Base-by-base conservation (phyloP, 176 grass and related monocot species). In the Phoenix dactylifera region DNA sequence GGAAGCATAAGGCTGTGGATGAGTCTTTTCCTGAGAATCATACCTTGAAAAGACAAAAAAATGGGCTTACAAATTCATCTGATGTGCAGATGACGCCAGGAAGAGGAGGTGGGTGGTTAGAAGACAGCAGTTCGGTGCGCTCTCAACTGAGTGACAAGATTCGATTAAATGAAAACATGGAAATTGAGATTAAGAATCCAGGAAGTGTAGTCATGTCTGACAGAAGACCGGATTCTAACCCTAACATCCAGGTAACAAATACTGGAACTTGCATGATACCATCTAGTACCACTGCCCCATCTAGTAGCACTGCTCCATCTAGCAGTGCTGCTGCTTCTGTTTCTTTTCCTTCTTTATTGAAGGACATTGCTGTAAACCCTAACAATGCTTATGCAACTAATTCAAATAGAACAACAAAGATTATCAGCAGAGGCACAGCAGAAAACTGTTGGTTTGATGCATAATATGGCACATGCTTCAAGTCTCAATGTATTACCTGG, bases 281-380 rank as follows among this genome's bases (percentile, higher is more conserved):
- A 68, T 64, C 64, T 70, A 68, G 52, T 74, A 81, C 44, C 73
- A 22, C 60, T 60, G 54, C 67, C 66, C 57, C 64, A 68, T 59
- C 64, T 70, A 68, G 52, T 77, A 81, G 52, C 75, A 26, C 60
- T 60, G 28, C 28, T 24, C 57, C 63, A 67, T 63, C 63, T 70
- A 68, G 52, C 74, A 80, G 51, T 72, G 39, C 57, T 60, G 54
- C 67, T 70, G 39, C 82, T 68, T 16, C 63, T 22, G 39, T 75
- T 79, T 80, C 80, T 24, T 79, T 89, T 75, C 84, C 84, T 52
- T 59, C 80, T 18, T 66, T 85, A 20, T 68, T 86, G 22, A 85
- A 98, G 70, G 83, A 88, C 58, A 88, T 95, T 26, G 84, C 93
- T 62, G 76, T 78, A 25, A 92, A 98, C 59, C 84, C 93, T 18